Evolutionary conservation across 2,329 filamentous ascomycete genomes (phyloP).

Genomic region (Magnaporthiopsis incrustans): DNA sequence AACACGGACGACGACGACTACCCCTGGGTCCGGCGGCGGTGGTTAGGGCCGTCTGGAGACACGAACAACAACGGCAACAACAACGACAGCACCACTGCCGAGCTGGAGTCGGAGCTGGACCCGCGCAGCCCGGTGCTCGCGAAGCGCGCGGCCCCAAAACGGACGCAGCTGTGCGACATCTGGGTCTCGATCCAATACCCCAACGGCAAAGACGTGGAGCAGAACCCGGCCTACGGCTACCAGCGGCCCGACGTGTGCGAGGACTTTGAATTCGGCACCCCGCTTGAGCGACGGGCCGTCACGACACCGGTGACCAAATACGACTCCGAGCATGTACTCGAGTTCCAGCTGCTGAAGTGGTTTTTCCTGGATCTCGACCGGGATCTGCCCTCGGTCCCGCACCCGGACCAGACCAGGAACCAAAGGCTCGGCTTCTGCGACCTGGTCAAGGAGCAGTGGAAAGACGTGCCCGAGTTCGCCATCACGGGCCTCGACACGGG

Average conservation of each 20-base stretch:
- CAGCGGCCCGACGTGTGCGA: neutral
- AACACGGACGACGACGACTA: neutral
- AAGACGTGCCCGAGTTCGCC: too few relatives aligned
- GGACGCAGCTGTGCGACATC: too few relatives aligned
- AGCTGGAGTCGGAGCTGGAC: neutral
- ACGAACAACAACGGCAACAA: too few relatives aligned
- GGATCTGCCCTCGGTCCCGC: neutral
- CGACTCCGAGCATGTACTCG: neutral
- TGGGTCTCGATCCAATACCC: neutral
- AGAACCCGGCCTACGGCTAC: neutral
- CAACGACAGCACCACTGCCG: neutral
- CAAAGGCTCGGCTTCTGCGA: neutral
- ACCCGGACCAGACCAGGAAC: neutral
- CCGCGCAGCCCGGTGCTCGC: neutral
- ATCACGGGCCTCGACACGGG: neutral
- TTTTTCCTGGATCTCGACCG: neutral
- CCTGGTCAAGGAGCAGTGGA: neutral
- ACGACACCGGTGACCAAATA: neutral
- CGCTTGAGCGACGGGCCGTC: neutral
- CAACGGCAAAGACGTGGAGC: neutral
- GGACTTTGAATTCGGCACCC: neutral
- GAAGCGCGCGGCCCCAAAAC: neutral
- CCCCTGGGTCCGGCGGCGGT: too few relatives aligned
- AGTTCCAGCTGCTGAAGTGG: neutral
- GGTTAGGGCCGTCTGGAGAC: too few relatives aligned